Evolutionary conservation across 805 yeast genomes (phyloP).

Genomic region (Metschnikowia gruessii): DNA sequence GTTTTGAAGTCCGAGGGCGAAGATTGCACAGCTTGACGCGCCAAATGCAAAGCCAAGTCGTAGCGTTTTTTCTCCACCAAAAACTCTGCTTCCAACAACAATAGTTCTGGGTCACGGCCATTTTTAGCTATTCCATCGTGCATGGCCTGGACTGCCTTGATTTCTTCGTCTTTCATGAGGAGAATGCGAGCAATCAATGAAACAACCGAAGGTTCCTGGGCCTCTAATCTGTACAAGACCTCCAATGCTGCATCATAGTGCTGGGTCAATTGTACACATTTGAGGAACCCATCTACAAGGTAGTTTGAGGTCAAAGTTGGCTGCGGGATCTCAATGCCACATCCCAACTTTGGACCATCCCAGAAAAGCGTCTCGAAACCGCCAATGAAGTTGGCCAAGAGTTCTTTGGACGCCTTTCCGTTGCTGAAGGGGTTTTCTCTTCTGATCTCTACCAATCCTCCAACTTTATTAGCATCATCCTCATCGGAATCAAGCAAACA

Average conservation of each 20-base stretch:
- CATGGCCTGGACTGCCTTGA: constrained; percentile 52
- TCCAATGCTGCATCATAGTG: constrained; percentile 58
- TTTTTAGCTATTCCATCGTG: constrained; percentile 47
- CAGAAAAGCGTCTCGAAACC: constrained; percentile 66
- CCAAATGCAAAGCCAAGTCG: constrained; percentile 57
- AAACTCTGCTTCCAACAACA: constrained; percentile 57
- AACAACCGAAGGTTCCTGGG: constrained; percentile 54
- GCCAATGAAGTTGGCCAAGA: constrained; percentile 47
- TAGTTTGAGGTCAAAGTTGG: constrained; percentile 65
- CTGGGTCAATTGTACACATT: constrained; percentile 62
- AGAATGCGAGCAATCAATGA: constrained; percentile 54
- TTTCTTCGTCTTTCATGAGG: constrained; percentile 55
- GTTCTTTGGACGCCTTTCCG: constrained; percentile 42
- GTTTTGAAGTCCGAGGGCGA: constrained; percentile 74
- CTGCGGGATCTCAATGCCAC: constrained; percentile 61
- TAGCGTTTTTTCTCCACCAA: constrained; percentile 50
- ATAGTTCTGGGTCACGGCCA: constrained; percentile 54
- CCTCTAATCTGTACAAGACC: constrained; percentile 51
- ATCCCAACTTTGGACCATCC: constrained; percentile 66
- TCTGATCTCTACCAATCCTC: constrained; percentile 79
- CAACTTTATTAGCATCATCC: constrained; percentile 53
- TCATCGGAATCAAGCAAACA: constrained; percentile 64
- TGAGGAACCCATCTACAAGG: constrained; percentile 71
- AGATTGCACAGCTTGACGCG: constrained; percentile 62
- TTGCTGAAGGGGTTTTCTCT: constrained; percentile 70